Evolutionary conservation across 345 rosid species (phyloP), one percentile per base, ranked within the genome.

Genomic region (Anacardium occidentale): DNA sequence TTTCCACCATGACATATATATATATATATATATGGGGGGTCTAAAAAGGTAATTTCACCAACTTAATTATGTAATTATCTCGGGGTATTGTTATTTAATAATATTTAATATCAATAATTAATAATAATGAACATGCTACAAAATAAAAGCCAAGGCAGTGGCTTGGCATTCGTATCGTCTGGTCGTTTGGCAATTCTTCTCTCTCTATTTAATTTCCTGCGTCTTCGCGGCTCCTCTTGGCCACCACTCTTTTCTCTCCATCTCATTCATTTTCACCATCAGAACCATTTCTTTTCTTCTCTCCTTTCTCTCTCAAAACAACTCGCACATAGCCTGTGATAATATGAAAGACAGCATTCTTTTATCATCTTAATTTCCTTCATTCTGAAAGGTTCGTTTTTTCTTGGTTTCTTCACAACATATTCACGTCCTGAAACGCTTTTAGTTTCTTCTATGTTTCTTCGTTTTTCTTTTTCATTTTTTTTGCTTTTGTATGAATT

Each of bases 241-340:
- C 80, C 82, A 76, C 32, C 72, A 77, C 84, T 82, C 84, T 61
- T 83, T 80, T 83, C 78, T 80, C 82, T 83, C 86, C 48, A 54
- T 24, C 76, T 25, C 71, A 63, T 68, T 62, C 75, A 65, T 11
- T 56, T 60, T 63, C 37, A 64, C 50, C 68, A 71, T 63, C 51
- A 17, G 53, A 44, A 54, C 70, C 45, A 44, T 20, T 8, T 32
- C 44, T 45, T 55, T 65, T 64, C 24, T 26, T n/a, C 77, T 24
- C 66, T n/a, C 40, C 71, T 61, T 56, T 32, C 64, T 67, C 54
- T 40, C 42, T 14, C 50, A 68, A 63, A 37, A 37, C 42, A 37
- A 37, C 42, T 37, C 42, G 7, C 42, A 37, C 42, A 37, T 5
- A 5, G 42, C 32, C 14, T 45, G 50, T 42, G 21, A 65, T 20